Base-by-base conservation (phyloP, 169 alveolate genomes). In the Plasmodium inui region DNA sequence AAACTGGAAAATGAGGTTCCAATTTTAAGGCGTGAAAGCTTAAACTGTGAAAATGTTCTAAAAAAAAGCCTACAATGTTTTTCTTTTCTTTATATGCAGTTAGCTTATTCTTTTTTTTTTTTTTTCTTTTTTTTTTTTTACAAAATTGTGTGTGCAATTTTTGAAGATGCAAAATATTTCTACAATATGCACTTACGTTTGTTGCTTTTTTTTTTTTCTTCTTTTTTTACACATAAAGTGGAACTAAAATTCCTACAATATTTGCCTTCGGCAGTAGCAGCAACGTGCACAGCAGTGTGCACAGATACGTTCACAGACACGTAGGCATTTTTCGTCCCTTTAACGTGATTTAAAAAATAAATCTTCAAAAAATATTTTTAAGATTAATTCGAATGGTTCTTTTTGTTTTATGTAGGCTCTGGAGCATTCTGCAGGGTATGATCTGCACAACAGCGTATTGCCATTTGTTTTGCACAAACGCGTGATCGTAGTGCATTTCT, bases 161-260 rank as follows among this genome's bases (percentile, higher is more conserved):
- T 57, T 89, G 22, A 37, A 57, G 61, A 55, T 39, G 53, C 34
- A 34, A 89, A 89, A 78, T 89, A 89, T 89, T 89, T 89, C 94
- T 89, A 89, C 94, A 89, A 89, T 90, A 89, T 89, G 61, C 73
- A 61, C 72, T 28, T 86, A 37, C 70, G 28, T 44, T 57, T 78
- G 17, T 74, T 53, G 37, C 39, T 78, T 76, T 28, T 30, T 83
- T 70, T 83, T 83, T 61, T 67, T 83, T 61, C 30, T 82, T 67
- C 46, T 73, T 46, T 74, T 84, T 84, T 84, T 83, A 41, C 41
- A 44, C 71, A 1, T 70, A 12, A 34, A 83, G 44, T 72, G 74
- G 82, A 83, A 71, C 61, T 34, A 70, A 82, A 50, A 28, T 70
- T n/a, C 34, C 44, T 53, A n/a, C 82, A 67, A 22, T 70, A 9